Evolutionary conservation across 768 basidiomycete genomes (phyloP).

Genomic region (Lactarius sanguifluus): DNA sequence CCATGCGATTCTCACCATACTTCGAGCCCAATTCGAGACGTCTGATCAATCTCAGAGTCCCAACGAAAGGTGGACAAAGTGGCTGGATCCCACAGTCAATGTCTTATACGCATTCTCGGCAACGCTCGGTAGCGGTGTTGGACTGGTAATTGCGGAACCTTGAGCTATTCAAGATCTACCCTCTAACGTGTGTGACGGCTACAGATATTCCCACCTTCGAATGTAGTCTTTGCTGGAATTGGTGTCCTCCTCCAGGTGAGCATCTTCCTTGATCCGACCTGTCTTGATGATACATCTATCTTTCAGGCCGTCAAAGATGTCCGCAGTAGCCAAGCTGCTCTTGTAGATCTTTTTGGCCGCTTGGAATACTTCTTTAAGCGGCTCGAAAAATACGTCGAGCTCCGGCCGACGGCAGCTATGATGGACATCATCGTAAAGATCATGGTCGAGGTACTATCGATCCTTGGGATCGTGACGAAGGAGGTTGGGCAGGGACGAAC

Average conservation of each 20-base stretch:
- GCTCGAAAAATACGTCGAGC: background rate
- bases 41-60: background rate
- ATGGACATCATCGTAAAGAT: background rate
- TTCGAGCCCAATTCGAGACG: background rate
- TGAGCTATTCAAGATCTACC: background rate
- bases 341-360: background rate
- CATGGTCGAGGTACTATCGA: background rate
- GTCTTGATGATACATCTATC: background rate
- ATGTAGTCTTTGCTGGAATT: background rate
- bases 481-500: background rate
- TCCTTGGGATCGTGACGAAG: slow-evolving; percentile 1
- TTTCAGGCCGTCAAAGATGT: background rate
- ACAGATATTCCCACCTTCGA: background rate
- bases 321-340: background rate
- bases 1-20: background rate
- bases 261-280: background rate
- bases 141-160: background rate
- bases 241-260: background rate
- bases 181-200: background rate
- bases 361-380: background rate
- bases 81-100: background rate
- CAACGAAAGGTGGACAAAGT: background rate
- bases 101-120: background rate
- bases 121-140: background rate
- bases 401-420: background rate